These are phyloP conservation scores for Schizochytrium sp. DNA, from an alignment of 108 stramenopile species.

Conservation along the genomic window DNA sequence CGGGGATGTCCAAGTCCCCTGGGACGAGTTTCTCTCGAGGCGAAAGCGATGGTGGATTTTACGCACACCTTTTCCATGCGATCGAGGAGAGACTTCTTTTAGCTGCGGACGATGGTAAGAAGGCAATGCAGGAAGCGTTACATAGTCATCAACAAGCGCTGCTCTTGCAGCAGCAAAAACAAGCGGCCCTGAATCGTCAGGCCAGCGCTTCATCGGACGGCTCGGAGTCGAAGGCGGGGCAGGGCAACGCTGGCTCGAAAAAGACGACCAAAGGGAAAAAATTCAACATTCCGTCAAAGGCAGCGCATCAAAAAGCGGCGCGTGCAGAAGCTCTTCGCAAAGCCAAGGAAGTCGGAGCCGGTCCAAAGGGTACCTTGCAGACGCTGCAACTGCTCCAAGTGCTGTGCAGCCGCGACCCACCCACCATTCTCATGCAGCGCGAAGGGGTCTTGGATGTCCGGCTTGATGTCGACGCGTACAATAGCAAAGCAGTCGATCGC, in stretches of 20 bases:
- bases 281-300: neutral
- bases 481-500: neutral
- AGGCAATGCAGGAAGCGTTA: neutral
- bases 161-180: neutral
- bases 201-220: neutral
- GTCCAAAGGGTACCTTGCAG: neutral
- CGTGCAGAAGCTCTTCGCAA: neutral
- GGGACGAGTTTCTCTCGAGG: too few relatives aligned
- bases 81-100: neutral
- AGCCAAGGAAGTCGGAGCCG: neutral
- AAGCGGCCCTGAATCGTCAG: neutral
- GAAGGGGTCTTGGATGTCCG: neutral
- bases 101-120: conserved; percentile 1
- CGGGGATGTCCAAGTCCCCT: too few relatives aligned
- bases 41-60: neutral
- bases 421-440: neutral
- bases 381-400: neutral
- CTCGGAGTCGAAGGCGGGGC: neutral
- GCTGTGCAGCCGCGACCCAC: neutral
- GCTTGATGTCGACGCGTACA: neutral
- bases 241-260: neutral
- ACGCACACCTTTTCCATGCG: neutral
- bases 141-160: neutral
- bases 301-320: neutral
- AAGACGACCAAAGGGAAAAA: neutral